These are phyloP conservation scores for Amanita pallidorosea DNA, from an alignment of 768 basidiomycete genomes.

Conservation along the genomic window DNA sequence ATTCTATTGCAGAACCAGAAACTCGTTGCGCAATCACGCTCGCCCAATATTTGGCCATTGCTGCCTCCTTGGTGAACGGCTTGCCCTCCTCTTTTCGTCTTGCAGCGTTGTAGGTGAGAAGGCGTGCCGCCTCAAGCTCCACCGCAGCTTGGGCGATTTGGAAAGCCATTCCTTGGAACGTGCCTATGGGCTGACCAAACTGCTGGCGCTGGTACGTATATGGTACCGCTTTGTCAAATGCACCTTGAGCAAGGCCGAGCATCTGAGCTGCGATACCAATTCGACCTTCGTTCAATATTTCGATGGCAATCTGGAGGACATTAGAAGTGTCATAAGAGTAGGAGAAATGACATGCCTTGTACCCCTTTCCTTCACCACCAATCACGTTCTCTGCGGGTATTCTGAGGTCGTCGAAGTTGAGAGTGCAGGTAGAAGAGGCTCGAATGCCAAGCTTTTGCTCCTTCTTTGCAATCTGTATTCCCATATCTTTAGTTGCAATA, in stretches of 20 bases:
- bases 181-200: constrained; percentile 89
- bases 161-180: constrained; percentile 94
- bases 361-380: constrained; percentile 86
- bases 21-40: constrained; percentile 86
- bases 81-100: constrained; percentile 86
- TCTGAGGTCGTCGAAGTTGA: constrained; percentile 90
- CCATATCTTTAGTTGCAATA: constrained; percentile 92
- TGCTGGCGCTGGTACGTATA: constrained; percentile 92
- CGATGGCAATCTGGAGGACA: constrained; percentile 67
- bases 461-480: constrained; percentile 95
- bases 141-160: constrained; percentile 87
- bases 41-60: constrained; percentile 95
- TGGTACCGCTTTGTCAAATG: constrained; percentile 90
- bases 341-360: constrained; percentile 44
- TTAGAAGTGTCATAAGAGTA: not conserved
- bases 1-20: constrained; percentile 86
- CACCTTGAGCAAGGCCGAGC: constrained; percentile 96
- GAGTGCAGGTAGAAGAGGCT: constrained; percentile 89
- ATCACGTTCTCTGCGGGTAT: constrained; percentile 80
- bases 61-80: constrained; percentile 85
- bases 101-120: constrained; percentile 95
- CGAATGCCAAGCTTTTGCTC: constrained; percentile 97
- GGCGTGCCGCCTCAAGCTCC: constrained; percentile 81
- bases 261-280: constrained; percentile 99
- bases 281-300: constrained; percentile 93